Base-by-base conservation (phyloP, 139 green algal species). In the Volvox africanus region DNA sequence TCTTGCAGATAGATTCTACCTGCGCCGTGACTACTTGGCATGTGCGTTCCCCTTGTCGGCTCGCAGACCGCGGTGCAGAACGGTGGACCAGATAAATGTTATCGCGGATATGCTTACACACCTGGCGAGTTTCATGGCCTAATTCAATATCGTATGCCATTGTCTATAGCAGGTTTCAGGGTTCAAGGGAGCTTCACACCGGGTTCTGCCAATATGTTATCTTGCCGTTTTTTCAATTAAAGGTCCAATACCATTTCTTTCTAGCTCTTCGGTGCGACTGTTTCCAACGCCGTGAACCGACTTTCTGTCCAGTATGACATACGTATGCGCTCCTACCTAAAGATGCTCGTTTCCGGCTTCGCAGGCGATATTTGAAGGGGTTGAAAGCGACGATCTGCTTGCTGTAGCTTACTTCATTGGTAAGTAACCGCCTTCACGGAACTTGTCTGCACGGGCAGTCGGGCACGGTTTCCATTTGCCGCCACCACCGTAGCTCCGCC, bases 381-480 rank as follows among this genome's bases (percentile, higher is more conserved):
- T 89, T 1, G 67, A 82, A 12, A 67, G 85, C 17, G 85, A 71
- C 0, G 33, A 50, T 1, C 33, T 89, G 3, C 18, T 73, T 14
- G 69, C 85, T 1, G 22, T 89, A 33, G 85, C 85, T 1, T 89
- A 82, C 28, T 89, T 89, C 85, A 55, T 80, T 9, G 83, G 85
- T 89, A 32, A 26, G 83, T 84, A 55, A 55, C 9, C 5, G 44
- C 44, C 44, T 9, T 55, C 44, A 55, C 44, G 44, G 44, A 55
- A 5, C 44, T 5, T 28, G 65, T 73, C 24, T 73, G 21, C 65
- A 12, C 65, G 16, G 65, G 65, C 65, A 16, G 65, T 55, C 5
- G 44, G 44, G 44, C 44, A 9, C 44, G 9, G 5, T 14, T 14
- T 5, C 44, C 44, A 5, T 5, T 55, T 55, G 44, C 44, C 44